Evolutionary conservation across 106 monocot species (phyloP).

Genomic region (Gastrodia elata): DNA sequence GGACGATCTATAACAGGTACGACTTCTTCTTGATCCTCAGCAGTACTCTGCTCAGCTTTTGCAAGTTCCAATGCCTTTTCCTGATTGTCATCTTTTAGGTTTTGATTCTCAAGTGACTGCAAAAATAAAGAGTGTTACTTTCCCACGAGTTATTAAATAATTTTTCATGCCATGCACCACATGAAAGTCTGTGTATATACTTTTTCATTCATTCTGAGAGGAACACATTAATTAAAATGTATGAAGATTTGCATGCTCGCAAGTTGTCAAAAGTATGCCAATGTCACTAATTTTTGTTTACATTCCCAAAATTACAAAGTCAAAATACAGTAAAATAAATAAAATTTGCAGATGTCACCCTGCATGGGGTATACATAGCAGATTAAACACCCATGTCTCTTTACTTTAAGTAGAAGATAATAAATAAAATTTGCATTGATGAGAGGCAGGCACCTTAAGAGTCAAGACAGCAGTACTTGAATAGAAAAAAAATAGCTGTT

Average conservation of each 20-base stretch:
- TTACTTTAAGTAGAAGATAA: neutral
- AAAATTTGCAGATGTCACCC: neutral
- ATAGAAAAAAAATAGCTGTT: too few relatives aligned
- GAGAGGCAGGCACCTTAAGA: too few relatives aligned
- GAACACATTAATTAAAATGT: neutral
- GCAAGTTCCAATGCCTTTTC: neutral
- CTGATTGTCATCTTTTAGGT: neutral
- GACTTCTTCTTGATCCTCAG: conserved; percentile 26
- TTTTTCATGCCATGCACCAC: neutral
- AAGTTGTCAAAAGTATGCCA: neutral
- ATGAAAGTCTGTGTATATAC: neutral
- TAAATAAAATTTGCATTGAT: conserved; percentile 2
- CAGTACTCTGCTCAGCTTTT: conserved; percentile 15
- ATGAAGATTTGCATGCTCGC: neutral
- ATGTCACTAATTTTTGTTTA: neutral
- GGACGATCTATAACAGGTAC: conserved; percentile 64
- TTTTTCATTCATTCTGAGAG: neutral
- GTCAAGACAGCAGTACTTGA: too few relatives aligned
- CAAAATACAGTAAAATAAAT: neutral
- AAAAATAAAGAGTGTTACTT: neutral
- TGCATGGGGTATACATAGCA: neutral
- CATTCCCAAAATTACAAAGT: neutral
- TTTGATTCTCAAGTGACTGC: neutral
- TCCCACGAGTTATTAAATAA: neutral
- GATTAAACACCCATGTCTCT: neutral